A percentile compares a stretch with the other conserved stretches of the same genome.
These are phyloP conservation scores for Phallus indusiatus DNA, from an alignment of 768 basidiomycete genomes.

Conservation along the genomic window DNA sequence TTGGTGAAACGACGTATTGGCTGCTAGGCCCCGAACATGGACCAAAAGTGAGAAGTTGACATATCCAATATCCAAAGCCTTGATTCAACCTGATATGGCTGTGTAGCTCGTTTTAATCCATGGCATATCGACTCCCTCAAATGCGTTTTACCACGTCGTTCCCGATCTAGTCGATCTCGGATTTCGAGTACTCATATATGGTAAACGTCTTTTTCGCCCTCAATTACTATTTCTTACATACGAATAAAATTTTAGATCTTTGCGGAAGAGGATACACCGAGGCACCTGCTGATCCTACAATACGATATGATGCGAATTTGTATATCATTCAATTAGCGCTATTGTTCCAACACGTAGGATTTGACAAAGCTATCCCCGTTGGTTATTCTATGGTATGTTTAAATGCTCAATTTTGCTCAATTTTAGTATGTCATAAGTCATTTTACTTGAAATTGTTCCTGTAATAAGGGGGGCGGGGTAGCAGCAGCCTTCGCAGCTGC, in stretches of 20 bases:
- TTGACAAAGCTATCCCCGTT: slow-evolving; percentile 55
- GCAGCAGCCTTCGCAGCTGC: slow-evolving; percentile 60
- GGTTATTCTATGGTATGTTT: slow-evolving; percentile 64
- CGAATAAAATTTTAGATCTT: slow-evolving; percentile 38
- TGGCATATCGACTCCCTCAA: slow-evolving; percentile 66
- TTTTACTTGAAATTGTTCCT: not conserved
- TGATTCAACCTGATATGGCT: not conserved
- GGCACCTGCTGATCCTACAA: slow-evolving; percentile 43
- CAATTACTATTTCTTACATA: not conserved
- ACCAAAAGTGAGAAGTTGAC: slow-evolving; percentile 3
- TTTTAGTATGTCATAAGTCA: too few species aligned
- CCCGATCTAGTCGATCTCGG: slow-evolving; percentile 52
- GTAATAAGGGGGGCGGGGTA: slow-evolving; percentile 62
- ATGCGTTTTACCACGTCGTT: slow-evolving; percentile 71
- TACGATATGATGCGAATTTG: slow-evolving; percentile 52
- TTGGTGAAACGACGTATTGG: slow-evolving; percentile 74
- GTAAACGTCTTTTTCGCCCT: slow-evolving; percentile 23
- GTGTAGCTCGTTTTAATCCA: slow-evolving; percentile 65
- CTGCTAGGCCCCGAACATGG: slow-evolving; percentile 62
- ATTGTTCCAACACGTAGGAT: slow-evolving; percentile 68
- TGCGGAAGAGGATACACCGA: slow-evolving; percentile 81
- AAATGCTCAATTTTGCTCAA: not conserved
- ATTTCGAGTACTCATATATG: slow-evolving; percentile 69
- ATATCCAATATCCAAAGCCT: not conserved
- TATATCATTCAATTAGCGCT: slow-evolving; percentile 75